phyloP scores from a whole-genome alignment of 1,139 yeast species.

The Blastobotrys serpentis region DNA sequence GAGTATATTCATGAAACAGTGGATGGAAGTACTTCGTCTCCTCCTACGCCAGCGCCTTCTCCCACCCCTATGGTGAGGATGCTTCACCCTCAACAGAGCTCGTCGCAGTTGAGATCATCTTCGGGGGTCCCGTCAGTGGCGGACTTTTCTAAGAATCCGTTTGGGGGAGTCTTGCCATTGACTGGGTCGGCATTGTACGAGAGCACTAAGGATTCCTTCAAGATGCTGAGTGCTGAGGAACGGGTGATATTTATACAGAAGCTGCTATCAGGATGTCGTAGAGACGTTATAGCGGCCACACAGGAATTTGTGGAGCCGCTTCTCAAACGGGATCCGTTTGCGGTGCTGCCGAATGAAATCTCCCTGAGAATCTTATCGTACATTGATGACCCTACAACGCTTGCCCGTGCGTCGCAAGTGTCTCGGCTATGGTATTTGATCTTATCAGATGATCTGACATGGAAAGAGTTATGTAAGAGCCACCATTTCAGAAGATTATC shows the following conservation, averaged over 20 bases:
- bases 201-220: slow-evolving; percentile 7
- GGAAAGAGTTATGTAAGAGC: slow-evolving; percentile 43
- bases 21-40: slow-evolving; percentile 18
- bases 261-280: slow-evolving; percentile 34
- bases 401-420: slow-evolving; percentile 47
- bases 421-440: slow-evolving; percentile 43
- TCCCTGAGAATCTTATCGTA: slow-evolving; percentile 81
- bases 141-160: background rate
- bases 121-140: background rate
- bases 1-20: background rate
- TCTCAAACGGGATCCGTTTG: slow-evolving; percentile 82
- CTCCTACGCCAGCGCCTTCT: slow-evolving; percentile 35
- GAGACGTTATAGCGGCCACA: slow-evolving; percentile 68
- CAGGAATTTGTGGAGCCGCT: slow-evolving; percentile 73
- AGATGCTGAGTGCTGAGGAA: background rate
- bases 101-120: slow-evolving; percentile 5
- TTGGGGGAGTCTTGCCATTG: slow-evolving; percentile 10
- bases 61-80: slow-evolving; percentile 25
- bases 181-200: slow-evolving; percentile 10
- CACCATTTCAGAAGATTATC: slow-evolving; percentile 42
- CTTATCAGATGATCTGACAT: slow-evolving; percentile 43
- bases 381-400: slow-evolving; percentile 54
- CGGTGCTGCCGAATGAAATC: slow-evolving; percentile 78
- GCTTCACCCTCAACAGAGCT: background rate
- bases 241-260: slow-evolving; percentile 27